These are phyloP conservation scores for Aspergillus diversus DNA, from an alignment of 495 filamentous ascomycete species.

Conservation along the genomic window DNA sequence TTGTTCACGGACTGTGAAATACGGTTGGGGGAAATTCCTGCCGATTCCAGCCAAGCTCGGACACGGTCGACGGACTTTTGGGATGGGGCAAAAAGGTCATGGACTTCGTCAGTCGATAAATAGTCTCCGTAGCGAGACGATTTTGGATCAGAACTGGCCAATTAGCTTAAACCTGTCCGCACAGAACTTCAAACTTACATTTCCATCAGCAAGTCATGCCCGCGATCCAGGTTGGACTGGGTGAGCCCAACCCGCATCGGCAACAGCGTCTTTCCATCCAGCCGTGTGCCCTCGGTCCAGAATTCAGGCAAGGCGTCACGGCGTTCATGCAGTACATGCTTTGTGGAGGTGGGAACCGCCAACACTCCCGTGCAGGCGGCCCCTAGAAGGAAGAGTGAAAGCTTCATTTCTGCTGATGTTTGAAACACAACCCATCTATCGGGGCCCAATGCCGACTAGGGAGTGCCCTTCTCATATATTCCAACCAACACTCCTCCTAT, in stretches of 20 bases:
- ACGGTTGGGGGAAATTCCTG: constrained; percentile 52
- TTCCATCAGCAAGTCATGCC: constrained; percentile 58
- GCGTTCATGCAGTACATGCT: constrained; percentile 15
- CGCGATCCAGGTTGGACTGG: constrained; percentile 56
- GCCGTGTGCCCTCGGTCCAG: constrained; percentile 11
- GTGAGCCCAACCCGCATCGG: constrained; percentile 57
- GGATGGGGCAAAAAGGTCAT: constrained; percentile 55
- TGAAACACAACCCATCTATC: not conserved
- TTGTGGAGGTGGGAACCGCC: not conserved
- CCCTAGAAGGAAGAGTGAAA: not conserved
- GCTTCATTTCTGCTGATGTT: not conserved
- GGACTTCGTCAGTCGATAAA: constrained; percentile 57
- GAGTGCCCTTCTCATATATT: not conserved
- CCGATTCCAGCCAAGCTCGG: constrained; percentile 44
- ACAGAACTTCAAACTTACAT: constrained; percentile 36
- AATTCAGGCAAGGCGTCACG: constrained; percentile 4
- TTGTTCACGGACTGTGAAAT: constrained; percentile 53
- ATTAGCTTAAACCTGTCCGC: constrained; percentile 3
- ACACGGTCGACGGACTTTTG: constrained; percentile 49
- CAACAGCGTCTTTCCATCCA: constrained; percentile 1
- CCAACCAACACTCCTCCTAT: not conserved
- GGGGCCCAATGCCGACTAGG: not conserved
- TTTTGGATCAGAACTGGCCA: constrained; percentile 31
- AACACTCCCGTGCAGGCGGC: not conserved
- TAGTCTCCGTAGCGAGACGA: constrained; percentile 60